Evolutionary conservation across 768 basidiomycete species (phyloP), one percentile per base, ranked within the genome.

Genomic region (Leucosporidium yakuticum): DNA sequence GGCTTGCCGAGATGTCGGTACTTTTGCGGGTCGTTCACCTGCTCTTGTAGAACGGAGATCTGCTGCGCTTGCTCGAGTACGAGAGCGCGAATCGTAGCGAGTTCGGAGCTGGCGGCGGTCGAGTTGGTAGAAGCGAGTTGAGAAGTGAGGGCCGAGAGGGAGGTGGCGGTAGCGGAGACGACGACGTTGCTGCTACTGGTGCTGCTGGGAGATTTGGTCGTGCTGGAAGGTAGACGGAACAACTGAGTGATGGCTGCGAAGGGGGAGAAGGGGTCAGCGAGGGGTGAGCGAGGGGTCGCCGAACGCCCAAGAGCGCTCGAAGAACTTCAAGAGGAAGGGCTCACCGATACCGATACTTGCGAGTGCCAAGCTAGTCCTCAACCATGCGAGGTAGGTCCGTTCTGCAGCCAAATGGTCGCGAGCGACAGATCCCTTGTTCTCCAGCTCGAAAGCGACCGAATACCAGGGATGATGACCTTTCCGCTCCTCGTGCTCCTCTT

Each of bases 391-490:
- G 68, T 82, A 84, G 7, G 83, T 84, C 34, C 83, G 77, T 69
- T 84, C 84, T 14, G 79, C 79, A 2, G 84, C 82, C 6, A 85
- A 79, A 67, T 85, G 83, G 74, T 84, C 83, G 29, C 84, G 78
- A 34, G 84, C 84, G 60, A 83, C 82, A 63, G 79, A 81, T 17
- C 83, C 83, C 32, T 79, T 77, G 69, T 84, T 85, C 75, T 83
- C 79, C 14, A 84, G 76, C 25, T 51, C 50, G 50, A 51, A 51
- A 9, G 50, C 50, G 50, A 51, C 50, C 50, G 23, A 23, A 9
- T 27, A 51, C 50, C 50, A 51, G 8, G 11, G 39, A 44, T 15
- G 39, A 44, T 44, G 39, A 14, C 23, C 25, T 51, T 5, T n/a
- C 8, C 50, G 25, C 20, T 51, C n/a, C 21, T 51, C 50, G 6